phyloP scores from a whole-genome alignment of 768 basidiomycete species.

The Candolleomyces aberdarensis region DNA sequence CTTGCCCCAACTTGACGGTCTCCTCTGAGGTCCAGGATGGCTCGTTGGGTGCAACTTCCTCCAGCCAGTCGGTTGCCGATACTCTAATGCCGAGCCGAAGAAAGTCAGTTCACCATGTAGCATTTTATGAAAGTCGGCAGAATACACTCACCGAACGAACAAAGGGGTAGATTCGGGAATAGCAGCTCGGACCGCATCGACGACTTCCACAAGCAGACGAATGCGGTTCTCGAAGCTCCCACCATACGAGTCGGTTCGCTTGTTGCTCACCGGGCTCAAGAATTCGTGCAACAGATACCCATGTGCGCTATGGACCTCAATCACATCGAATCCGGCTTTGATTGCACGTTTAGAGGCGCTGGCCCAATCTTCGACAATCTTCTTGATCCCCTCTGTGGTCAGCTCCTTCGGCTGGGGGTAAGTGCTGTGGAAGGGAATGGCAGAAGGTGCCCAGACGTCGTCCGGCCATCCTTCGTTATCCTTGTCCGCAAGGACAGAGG shows the following conservation, averaged over 20 bases:
- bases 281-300: constrained; percentile 59
- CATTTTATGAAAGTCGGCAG: not conserved
- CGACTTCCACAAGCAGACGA: constrained; percentile 59
- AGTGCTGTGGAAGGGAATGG: constrained; percentile 38
- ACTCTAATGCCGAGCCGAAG: constrained; percentile 33
- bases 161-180: constrained; percentile 64
- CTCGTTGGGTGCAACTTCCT: constrained; percentile 52
- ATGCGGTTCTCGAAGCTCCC: constrained; percentile 69
- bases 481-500: constrained; percentile 25
- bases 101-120: too few species aligned
- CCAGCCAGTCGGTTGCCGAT: constrained; percentile 74
- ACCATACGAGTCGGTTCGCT: constrained; percentile 66
- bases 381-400: constrained; percentile 51
- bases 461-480: constrained; percentile 48
- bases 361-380: constrained; percentile 52
- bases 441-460: constrained; percentile 54
- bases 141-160: constrained; percentile 53
- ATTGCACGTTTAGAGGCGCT: constrained; percentile 49
- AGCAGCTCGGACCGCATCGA: constrained; percentile 57
- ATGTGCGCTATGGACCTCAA: constrained; percentile 67
- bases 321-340: constrained; percentile 54
- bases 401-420: constrained; percentile 56
- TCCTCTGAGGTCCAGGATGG: constrained; percentile 69
- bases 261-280: constrained; percentile 57
- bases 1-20: constrained; percentile 54